Base-by-base conservation (phyloP, 257 asterid species). In the Eustoma russellianum region DNA sequence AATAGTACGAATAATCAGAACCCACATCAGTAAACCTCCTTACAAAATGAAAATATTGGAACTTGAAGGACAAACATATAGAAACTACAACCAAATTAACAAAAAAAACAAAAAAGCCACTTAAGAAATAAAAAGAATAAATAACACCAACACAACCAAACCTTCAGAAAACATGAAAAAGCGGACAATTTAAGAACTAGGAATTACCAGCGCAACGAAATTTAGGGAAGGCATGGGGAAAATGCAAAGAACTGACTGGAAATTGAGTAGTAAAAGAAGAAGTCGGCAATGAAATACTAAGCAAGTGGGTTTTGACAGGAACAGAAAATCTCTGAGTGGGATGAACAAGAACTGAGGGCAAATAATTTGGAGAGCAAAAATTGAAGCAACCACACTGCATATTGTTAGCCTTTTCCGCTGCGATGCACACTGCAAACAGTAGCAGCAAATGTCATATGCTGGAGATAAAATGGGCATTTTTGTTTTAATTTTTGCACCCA, bases 301-400 rank as follows among this genome's bases (percentile, higher is more conserved):
- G 43, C 5, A 38, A 55, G 34, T 59, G 76, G 46, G 66, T 75
- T 18, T 34, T 38, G 18, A 63, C 59, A 45, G 62, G 47, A 24
- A 51, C 35, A 9, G 63, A 17, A 51, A 50, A 48, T 33, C 67
- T 66, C 46, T 44, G 67, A 35, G 69, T 28, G 17, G 46, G 5
- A 24, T 71, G 57, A 62, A 28, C 49, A 40, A 10, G 55, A 53
- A 48, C 55, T 14, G 66, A 33, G 17, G 60, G 59, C 7, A 66
- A 35, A 54, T 62, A 66, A 53, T 53, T 79, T 28, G 89, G 64
- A 58, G 77, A 74, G 67, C 77, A 69, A 16, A 71, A 53, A 46
- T 70, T 56, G 56, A 62, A 55, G 10, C 87, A 78, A 53, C 70
- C 71, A 60, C 72, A 61, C 52, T 56, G 79, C 94, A 85, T 85